Base-by-base conservation (phyloP, 2,329 filamentous ascomycete genomes). In the Dothistroma pini region DNA sequence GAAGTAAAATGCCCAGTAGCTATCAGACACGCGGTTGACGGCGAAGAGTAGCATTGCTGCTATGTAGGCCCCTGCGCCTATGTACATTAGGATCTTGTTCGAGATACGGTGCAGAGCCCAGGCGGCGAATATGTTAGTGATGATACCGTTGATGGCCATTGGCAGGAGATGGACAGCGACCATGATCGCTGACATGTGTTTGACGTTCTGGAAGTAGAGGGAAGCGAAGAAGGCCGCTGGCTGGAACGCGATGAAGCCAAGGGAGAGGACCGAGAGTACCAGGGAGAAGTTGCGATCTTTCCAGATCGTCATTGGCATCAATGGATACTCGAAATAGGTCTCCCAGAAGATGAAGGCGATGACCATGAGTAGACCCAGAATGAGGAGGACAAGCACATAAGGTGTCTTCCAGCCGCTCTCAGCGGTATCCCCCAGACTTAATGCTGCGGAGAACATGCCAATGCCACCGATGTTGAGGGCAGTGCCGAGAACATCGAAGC, bases 1-100 rank as follows among this genome's bases (percentile, higher is more conserved):
- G 69, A 89, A 89, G 6, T 83, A 79, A 62, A 87, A 85, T 0
- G 81, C 81, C 87, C 87, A 90, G 71, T 89, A 89, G 19, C 77
- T 80, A 58, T 80, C 81, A 10, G 82, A 77, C 1, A 79, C 70
- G 44, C 77, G 74, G 68, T 87, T 84, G 54, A 88, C 79, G 0
- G 84, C 81, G 38, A 86, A 77, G 6, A 90, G 77, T 0, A 85
- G 72, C 65, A 82, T 83, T 0, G 78, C 70, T 2, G 72, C n/a
- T 10, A 75, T 66, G 53, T 82, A 83, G 0, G 77, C 74, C 1
- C 74, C 59, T 0, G 81, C 77, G 6, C 79, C 83, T 34, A 83
- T 75, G 12, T 76, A 77, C 78, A 89, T 86, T 19, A 90, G 76
- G 0, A 85, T 65, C 60, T 83, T 87, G 70, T 89, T 89, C 68